A percentile compares a stretch with the other conserved stretches of the same genome.
Evolutionary conservation across 2,329 filamentous ascomycete genomes (phyloP).

Genomic region (Aspergillus sp.): DNA sequence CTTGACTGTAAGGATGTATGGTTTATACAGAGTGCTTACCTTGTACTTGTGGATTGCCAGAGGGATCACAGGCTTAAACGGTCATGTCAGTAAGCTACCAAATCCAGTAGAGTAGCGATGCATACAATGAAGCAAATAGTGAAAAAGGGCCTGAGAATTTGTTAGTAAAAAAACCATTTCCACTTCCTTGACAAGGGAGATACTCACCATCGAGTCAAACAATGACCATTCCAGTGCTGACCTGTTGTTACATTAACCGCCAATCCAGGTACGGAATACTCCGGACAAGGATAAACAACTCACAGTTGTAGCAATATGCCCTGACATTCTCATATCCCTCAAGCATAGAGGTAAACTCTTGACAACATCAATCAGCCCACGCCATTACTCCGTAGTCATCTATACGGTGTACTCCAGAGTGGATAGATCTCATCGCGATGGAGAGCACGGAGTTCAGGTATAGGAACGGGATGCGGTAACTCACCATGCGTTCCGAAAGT

Average conservation of each 20-base stretch:
- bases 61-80: constrained; percentile 31
- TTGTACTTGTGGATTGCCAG: constrained; percentile 35
- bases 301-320: constrained; percentile 42
- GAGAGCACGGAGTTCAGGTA: constrained; percentile 3
- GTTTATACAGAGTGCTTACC: constrained; percentile 10
- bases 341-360: constrained; percentile 40
- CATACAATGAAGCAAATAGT: constrained; percentile 41
- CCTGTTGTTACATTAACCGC: constrained; percentile 15
- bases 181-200: not conserved
- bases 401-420: no score
- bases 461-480: constrained; percentile 10
- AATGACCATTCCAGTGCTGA: constrained; percentile 41
- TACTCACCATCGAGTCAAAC: constrained; percentile 37
- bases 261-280: constrained; percentile 2
- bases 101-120: not conserved
- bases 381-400: not conserved
- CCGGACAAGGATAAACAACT: constrained; percentile 8
- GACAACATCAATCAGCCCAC: constrained; percentile 7
- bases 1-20: not conserved
- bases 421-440: no score
- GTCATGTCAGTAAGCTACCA: constrained; percentile 7
- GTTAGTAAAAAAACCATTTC: constrained; percentile 5
- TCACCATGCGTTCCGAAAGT: constrained; percentile 38
- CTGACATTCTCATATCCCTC: constrained; percentile 41
- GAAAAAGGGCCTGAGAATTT: constrained; percentile 34